A percentile compares a stretch with the other conserved stretches of the same genome.
phyloP scores from a whole-genome alignment of 345 rosid species.

The Cardamine occulta region DNA sequence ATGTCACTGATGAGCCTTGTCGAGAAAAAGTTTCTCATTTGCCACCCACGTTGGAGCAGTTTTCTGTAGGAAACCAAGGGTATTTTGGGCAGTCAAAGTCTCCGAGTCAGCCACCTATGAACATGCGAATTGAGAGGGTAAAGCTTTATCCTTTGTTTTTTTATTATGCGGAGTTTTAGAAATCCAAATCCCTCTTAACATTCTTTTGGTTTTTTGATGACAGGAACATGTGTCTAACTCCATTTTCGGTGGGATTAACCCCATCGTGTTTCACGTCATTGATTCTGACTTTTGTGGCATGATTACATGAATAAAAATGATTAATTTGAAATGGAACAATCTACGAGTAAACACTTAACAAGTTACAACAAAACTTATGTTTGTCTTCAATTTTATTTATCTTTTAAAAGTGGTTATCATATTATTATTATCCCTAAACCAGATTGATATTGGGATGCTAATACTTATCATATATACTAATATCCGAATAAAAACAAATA shows the following conservation, averaged over 20 bases:
- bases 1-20: slow-evolving; percentile 54
- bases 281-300: slow-evolving; percentile 26
- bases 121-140: slow-evolving; percentile 60
- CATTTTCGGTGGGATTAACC: slow-evolving; percentile 13
- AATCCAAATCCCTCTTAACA: slow-evolving; percentile 14
- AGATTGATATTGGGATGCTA: no score
- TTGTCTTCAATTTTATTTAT: no score
- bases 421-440: no score
- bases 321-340: background rate
- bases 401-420: no score
- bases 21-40: slow-evolving; percentile 45
- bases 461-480: no score
- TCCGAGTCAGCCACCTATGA: slow-evolving; percentile 50
- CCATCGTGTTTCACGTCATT: slow-evolving; percentile 14
- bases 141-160: slow-evolving; percentile 34
- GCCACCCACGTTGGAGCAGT: slow-evolving; percentile 21
- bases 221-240: slow-evolving; percentile 44
- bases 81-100: slow-evolving; percentile 52
- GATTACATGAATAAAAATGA: background rate
- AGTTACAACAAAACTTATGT: slow-evolving; percentile 11
- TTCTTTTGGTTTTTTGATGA: slow-evolving; percentile 29
- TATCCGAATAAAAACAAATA: no score
- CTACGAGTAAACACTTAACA: slow-evolving; percentile 6
- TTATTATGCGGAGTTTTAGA: background rate
- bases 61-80: slow-evolving; percentile 54